Evolutionary conservation across 768 basidiomycete species (phyloP).

Genomic region (Boletales sp.): DNA sequence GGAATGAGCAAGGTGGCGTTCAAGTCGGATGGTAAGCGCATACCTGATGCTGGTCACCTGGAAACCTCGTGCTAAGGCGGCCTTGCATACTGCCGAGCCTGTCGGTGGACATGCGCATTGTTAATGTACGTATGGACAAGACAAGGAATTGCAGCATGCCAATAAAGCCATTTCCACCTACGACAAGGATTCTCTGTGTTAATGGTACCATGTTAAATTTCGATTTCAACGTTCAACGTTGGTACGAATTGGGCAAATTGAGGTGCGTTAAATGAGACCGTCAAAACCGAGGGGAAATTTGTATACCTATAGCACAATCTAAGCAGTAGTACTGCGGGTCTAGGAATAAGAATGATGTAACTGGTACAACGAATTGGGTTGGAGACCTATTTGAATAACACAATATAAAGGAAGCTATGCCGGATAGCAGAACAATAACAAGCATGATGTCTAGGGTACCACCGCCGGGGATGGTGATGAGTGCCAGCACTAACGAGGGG

Average conservation of each 20-base stretch:
- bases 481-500: background rate
- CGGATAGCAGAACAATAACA: conserved; percentile 10
- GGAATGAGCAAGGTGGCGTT: background rate
- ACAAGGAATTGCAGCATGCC: conserved; percentile 43
- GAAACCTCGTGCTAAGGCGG: conserved; percentile 80
- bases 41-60: conserved; percentile 90
- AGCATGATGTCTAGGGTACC: background rate
- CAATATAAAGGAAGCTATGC: conserved; percentile 5
- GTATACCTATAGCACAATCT: too few relatives aligned
- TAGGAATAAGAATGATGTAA: background rate
- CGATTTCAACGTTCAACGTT: too few relatives aligned
- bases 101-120: background rate
- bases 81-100: conserved; percentile 93
- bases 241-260: background rate
- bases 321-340: background rate
- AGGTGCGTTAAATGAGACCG: too few relatives aligned
- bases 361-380: background rate
- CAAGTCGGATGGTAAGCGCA: background rate
- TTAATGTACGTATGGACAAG: background rate
- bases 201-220: conserved; percentile 21
- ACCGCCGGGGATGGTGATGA: background rate
- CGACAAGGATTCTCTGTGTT: conserved; percentile 72
- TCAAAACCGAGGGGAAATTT: too few relatives aligned
- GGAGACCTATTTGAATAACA: too few relatives aligned
- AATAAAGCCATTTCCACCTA: conserved; percentile 98